These are phyloP conservation scores for Dispira simplex DNA, from an alignment of 192 early-diverging fungal genomes.

Conservation along the genomic window DNA sequence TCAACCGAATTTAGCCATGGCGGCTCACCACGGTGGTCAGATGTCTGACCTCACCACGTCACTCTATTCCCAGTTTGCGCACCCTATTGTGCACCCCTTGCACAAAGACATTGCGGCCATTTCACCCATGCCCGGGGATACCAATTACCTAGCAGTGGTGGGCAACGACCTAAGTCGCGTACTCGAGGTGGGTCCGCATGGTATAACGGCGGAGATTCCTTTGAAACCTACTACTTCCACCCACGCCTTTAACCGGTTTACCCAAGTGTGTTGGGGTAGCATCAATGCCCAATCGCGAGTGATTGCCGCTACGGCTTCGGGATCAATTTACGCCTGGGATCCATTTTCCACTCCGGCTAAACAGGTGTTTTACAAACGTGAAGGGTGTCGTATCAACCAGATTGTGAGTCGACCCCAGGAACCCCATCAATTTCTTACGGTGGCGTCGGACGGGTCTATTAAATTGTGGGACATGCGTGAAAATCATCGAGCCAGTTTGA, in stretches of 20 bases:
- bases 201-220: background rate
- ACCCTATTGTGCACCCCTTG: background rate
- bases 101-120: constrained; percentile 10
- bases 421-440: constrained; percentile 9
- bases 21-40: no score
- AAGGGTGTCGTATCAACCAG: constrained; percentile 6
- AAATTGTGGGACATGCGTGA: constrained; percentile 8
- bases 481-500: background rate
- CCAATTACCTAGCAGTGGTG: constrained; percentile 1
- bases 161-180: constrained; percentile 11
- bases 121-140: background rate
- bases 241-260: constrained; percentile 9
- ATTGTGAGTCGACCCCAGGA: background rate
- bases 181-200: background rate
- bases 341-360: background rate
- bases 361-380: background rate
- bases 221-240: background rate
- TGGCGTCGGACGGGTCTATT: background rate
- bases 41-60: background rate
- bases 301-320: constrained; percentile 5
- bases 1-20: no score
- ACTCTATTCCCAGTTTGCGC: constrained; percentile 5
- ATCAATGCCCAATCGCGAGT: constrained; percentile 1
- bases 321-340: constrained; percentile 4
- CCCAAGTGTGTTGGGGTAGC: constrained; percentile 9